phyloP scores from a whole-genome alignment of 2,329 filamentous ascomycete genomes.

The Rosellinia necatrix region DNA sequence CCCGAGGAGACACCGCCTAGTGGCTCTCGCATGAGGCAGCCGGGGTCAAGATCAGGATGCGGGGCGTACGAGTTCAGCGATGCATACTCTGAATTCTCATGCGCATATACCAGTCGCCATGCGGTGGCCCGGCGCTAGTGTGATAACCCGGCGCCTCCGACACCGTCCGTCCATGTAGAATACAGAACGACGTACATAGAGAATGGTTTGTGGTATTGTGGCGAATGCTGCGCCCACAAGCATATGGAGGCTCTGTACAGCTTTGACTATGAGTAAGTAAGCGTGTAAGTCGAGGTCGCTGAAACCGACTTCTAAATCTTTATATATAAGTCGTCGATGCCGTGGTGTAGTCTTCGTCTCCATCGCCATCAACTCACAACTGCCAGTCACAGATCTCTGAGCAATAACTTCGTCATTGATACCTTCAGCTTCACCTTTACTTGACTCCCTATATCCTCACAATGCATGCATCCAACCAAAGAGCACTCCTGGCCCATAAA shows the following conservation, averaged over 20 bases:
- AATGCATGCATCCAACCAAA: constrained; percentile 32
- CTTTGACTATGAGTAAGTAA: neutral
- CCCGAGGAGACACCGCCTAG: neutral
- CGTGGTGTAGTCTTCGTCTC: neutral
- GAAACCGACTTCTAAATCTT: neutral
- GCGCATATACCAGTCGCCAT: neutral
- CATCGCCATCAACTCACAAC: neutral
- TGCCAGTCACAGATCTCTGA: no score
- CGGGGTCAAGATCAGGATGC: no score
- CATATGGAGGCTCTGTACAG: neutral
- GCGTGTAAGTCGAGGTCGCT: no score
- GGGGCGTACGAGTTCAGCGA: neutral
- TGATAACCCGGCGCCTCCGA: neutral
- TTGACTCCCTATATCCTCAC: neutral
- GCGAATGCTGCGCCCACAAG: neutral
- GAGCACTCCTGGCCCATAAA: constrained; percentile 27
- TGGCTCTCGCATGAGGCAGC: no score
- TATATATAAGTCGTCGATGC: neutral
- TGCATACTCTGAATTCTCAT: neutral
- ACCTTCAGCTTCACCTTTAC: neutral
- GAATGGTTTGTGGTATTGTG: neutral
- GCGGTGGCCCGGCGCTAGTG: neutral
- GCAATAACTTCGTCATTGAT: no score
- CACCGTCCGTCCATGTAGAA: neutral
- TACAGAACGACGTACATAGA: no score